phyloP scores from a whole-genome alignment of 495 filamentous ascomycete species.

The Aspergillus biplanus region DNA sequence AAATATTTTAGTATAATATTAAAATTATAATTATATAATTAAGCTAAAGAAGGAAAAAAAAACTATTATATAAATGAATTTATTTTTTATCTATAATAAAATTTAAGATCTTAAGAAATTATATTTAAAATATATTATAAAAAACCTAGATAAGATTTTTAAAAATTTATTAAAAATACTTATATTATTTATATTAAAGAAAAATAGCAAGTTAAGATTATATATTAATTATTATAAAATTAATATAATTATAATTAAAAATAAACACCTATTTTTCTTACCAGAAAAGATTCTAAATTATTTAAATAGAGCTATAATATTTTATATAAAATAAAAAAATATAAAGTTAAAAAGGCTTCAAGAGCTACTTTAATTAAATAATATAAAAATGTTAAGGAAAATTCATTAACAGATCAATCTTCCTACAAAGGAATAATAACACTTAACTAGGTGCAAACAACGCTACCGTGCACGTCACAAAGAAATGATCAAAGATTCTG shows the following conservation, averaged over 20 bases:
- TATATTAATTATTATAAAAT: background rate
- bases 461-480: too few species aligned
- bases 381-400: too few species aligned
- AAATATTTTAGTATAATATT: background rate
- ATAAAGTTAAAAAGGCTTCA: too few species aligned
- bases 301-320: background rate
- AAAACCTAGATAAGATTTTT: background rate
- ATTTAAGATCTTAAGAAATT: background rate
- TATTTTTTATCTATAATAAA: background rate
- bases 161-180: background rate
- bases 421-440: too few species aligned
- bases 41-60: background rate
- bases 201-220: background rate
- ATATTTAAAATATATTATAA: background rate
- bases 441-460: too few species aligned
- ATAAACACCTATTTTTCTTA: background rate
- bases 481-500: too few species aligned
- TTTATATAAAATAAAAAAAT: too few species aligned
- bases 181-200: background rate
- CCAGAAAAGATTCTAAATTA: background rate
- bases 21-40: background rate
- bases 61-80: background rate
- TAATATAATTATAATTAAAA: slow-evolving; percentile 10
- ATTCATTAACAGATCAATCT: too few species aligned
- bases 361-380: too few species aligned